Conservation (phyloP, 495 filamentous ascomycete genomes). For the Cenococcum geophilum region DNA sequence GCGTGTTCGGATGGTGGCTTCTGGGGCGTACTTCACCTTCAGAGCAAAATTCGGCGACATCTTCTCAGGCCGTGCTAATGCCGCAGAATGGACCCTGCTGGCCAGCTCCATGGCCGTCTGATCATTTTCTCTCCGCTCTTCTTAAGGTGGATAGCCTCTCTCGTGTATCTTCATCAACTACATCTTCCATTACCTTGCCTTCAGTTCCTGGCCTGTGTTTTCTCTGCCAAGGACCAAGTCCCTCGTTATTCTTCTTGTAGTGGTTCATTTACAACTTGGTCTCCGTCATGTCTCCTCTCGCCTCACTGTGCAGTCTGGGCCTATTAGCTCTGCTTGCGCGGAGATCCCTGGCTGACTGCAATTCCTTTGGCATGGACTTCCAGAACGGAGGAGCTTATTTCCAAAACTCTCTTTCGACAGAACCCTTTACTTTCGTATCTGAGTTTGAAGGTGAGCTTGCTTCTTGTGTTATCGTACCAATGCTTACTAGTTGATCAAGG, state of each 20-base stretch:
- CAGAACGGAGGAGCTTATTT: constrained; percentile 36
- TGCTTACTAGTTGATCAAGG: constrained; percentile 17
- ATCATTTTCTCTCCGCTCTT: not conserved
- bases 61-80: not conserved
- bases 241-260: not conserved
- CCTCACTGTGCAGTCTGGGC: constrained; percentile 4
- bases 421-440: constrained; percentile 35
- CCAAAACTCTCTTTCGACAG: constrained; percentile 34
- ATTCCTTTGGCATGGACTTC: constrained; percentile 36
- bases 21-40: not conserved
- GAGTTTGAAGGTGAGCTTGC: constrained; percentile 30
- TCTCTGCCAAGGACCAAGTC: not conserved
- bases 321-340: constrained; percentile 11
- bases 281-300: constrained; percentile 3
- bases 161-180: not conserved
- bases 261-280: not conserved
- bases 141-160: not conserved
- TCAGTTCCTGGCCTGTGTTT: not conserved
- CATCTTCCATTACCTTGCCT: not conserved
- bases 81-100: not conserved
- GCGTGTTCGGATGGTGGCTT: not conserved
- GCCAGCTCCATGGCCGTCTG: not conserved
- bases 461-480: not conserved
- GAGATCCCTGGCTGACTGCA: constrained; percentile 19
- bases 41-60: not conserved